Conservation (phyloP, 225 moss, liverwort and hornwort species). For the Polytrichum formosum region DNA sequence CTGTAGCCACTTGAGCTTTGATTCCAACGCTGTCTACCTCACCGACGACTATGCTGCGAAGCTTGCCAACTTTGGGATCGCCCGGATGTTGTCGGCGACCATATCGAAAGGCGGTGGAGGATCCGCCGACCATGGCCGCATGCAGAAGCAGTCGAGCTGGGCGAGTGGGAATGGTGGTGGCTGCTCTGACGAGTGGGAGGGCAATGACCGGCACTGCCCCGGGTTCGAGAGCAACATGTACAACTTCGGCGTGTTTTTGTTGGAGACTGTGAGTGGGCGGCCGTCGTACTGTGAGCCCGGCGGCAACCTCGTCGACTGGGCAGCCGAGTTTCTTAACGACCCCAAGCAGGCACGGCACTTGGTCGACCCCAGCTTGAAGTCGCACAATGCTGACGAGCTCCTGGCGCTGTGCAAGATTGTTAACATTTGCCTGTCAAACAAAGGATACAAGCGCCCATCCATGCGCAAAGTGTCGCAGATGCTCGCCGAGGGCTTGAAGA, state of each 20-base stretch:
- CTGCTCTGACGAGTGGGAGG: slow-evolving; percentile 56
- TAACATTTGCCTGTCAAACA: slow-evolving; percentile 31
- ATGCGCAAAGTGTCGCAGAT: slow-evolving; percentile 64
- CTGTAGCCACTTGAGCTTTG: slow-evolving; percentile 75
- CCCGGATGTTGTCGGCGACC: slow-evolving; percentile 42
- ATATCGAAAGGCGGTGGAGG: too few species aligned
- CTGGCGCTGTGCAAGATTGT: slow-evolving; percentile 46
- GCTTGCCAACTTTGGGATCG: slow-evolving; percentile 81
- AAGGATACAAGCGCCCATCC: slow-evolving; percentile 36
- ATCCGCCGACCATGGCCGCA: slow-evolving; percentile 9
- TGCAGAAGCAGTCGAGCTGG: slow-evolving; percentile 41
- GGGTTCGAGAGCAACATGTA: slow-evolving; percentile 78
- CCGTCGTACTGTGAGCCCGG: slow-evolving; percentile 43
- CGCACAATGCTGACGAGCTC: slow-evolving; percentile 50
- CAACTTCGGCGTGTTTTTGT: slow-evolving; percentile 75
- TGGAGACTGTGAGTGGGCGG: slow-evolving; percentile 66
- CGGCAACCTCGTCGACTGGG: slow-evolving; percentile 68
- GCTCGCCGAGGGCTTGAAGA: slow-evolving; percentile 47
- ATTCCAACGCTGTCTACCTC: slow-evolving; percentile 73
- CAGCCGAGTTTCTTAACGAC: slow-evolving; percentile 37
- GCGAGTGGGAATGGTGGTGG: slow-evolving; percentile 31
- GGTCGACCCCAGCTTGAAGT: slow-evolving; percentile 56
- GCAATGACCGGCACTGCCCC: slow-evolving; percentile 53
- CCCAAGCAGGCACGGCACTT: slow-evolving; percentile 34
- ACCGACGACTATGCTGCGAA: slow-evolving; percentile 82